phyloP scores from a whole-genome alignment of 208 protist species.

The Trypanosoma brucei region DNA sequence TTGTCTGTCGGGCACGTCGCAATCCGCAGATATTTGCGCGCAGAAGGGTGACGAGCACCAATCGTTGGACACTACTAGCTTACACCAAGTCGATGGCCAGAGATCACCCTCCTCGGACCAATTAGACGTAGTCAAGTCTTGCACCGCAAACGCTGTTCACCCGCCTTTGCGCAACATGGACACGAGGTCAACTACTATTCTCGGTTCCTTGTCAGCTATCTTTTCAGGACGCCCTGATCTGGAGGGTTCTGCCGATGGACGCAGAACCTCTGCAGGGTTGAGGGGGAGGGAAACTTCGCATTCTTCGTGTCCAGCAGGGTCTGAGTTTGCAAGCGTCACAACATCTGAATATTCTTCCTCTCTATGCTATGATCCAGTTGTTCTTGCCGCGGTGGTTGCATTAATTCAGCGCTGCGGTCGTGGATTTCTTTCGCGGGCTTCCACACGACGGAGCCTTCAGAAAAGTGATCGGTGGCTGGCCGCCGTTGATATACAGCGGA shows the following conservation, averaged over 20 bases:
- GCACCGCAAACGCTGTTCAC: neutral
- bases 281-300: neutral
- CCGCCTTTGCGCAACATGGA: neutral
- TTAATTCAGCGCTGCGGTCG: conserved; percentile 20
- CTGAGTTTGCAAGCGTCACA: neutral
- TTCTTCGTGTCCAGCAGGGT: neutral
- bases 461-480: conserved; percentile 17
- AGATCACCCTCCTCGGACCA: neutral
- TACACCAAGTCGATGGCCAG: neutral
- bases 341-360: too few relatives aligned
- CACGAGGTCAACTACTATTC: neutral
- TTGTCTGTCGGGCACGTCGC: neutral
- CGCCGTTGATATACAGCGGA: conserved; percentile 37
- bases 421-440: neutral
- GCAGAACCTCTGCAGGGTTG: neutral
- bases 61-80: neutral
- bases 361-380: neutral
- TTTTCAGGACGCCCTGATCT: neutral
- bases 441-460: neutral
- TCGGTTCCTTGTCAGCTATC: neutral
- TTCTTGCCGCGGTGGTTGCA: neutral
- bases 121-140: neutral
- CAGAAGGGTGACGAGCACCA: neutral
- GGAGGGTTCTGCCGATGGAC: neutral
- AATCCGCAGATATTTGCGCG: neutral